Percentiles rank a stretch among this genome's conserved stretches.
These are phyloP conservation scores for Colletotrichum chrysophilum DNA, from an alignment of 2,329 filamentous ascomycete genomes.

Conservation along the genomic window DNA sequence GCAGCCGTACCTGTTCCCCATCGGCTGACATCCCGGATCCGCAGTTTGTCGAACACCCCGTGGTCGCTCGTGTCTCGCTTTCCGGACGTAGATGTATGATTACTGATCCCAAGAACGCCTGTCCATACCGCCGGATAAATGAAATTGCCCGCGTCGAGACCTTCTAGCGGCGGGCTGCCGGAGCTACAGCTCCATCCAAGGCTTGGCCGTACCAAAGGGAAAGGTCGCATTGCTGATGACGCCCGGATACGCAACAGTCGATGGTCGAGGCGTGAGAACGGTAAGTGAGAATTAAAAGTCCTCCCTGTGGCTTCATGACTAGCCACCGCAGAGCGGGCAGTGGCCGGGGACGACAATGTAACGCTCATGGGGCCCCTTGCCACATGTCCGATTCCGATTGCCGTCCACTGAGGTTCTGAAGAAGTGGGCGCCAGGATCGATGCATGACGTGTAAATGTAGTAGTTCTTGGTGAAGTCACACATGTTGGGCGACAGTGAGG, in stretches of 20 bases:
- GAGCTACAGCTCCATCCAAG: not conserved
- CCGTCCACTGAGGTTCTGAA: slow-evolving; percentile 74
- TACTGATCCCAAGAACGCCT: not conserved
- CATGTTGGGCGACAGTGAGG: slow-evolving; percentile 41
- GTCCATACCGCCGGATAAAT: not conserved
- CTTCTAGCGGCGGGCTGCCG: no score
- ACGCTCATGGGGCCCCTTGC: slow-evolving; percentile 72
- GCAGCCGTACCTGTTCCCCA: not conserved
- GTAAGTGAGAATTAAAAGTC: not conserved
- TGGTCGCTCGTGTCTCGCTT: not conserved
- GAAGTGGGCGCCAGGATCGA: slow-evolving; percentile 73
- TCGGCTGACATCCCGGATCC: not conserved
- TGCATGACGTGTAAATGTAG: slow-evolving; percentile 76
- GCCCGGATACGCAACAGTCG: not conserved
- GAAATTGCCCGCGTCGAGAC: not conserved
- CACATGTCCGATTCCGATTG: slow-evolving; percentile 62
- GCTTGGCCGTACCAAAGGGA: not conserved
- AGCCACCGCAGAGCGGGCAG: slow-evolving; percentile 52
- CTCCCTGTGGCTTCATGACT: not conserved
- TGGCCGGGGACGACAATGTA: slow-evolving; percentile 74
- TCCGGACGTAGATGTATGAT: not conserved
- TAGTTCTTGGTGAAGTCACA: slow-evolving; percentile 76
- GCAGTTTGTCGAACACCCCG: not conserved
- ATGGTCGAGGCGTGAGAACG: not conserved
- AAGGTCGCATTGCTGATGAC: not conserved